phyloP scores from a whole-genome alignment of 1,139 yeast genomes.

The Kluyveromyces sp. region DNA sequence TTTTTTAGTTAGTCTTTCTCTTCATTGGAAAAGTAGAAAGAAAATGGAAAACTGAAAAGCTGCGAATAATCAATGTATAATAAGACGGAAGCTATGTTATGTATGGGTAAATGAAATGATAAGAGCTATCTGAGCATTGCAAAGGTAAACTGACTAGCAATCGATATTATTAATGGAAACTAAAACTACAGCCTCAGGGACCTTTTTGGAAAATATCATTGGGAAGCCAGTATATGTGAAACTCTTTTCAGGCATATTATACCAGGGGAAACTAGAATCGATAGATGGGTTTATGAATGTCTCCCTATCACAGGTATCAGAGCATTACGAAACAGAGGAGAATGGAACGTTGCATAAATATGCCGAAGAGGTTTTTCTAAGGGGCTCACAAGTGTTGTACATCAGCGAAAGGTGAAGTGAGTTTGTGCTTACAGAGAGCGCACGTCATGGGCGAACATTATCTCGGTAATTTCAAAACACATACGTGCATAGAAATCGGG shows the following conservation, averaged over 20 bases:
- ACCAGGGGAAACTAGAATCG: conserved; percentile 68
- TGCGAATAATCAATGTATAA: no score
- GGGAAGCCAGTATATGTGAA: conserved; percentile 79
- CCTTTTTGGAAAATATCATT: conserved; percentile 68
- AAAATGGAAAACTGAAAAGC: no score
- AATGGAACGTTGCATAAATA: conserved; percentile 49
- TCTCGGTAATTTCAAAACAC: no score
- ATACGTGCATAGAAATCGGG: no score
- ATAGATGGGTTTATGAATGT: conserved; percentile 97
- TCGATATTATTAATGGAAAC: conserved; percentile 1
- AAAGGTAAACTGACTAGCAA: no score
- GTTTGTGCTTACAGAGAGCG: not conserved
- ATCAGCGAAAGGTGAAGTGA: conserved; percentile 27
- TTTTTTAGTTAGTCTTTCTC: no score
- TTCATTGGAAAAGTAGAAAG: no score
- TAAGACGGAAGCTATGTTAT: no score
- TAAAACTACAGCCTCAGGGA: conserved; percentile 49
- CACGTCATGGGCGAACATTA: no score
- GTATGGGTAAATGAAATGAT: no score
- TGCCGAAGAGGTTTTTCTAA: conserved; percentile 83
- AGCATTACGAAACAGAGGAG: conserved; percentile 39
- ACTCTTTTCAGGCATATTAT: conserved; percentile 80
- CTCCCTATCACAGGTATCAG: conserved; percentile 71
- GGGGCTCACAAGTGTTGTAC: conserved; percentile 86
- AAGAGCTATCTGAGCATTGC: no score